These are phyloP conservation scores for Reutealis trisperma DNA, from an alignment of 345 rosid species.

Conservation along the genomic window DNA sequence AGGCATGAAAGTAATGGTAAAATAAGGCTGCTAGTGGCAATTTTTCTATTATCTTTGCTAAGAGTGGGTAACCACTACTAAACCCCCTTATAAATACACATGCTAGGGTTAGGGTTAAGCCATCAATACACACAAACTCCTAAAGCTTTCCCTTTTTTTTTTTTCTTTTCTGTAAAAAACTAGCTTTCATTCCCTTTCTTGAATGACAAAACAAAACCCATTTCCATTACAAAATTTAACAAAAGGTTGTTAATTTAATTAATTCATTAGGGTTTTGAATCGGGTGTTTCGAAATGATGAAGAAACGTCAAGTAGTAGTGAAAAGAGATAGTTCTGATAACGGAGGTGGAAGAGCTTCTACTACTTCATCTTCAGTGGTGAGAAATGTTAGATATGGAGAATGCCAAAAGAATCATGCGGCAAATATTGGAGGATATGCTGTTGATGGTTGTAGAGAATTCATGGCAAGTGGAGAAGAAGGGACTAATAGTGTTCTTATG, in stretches of 20 bases:
- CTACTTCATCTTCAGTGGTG: constrained; percentile 24
- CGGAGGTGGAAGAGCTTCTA: constrained; percentile 13
- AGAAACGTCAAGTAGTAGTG: constrained; percentile 29
- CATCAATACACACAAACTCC: constrained; percentile 34
- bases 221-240: background rate
- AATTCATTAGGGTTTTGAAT: background rate
- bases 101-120: constrained; percentile 65
- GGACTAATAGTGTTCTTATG: constrained; percentile 42
- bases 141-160: constrained; percentile 20
- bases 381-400: constrained; percentile 47
- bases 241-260: background rate
- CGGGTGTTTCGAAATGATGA: constrained; percentile 12
- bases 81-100: constrained; percentile 31
- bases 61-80: constrained; percentile 14
- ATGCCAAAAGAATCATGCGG: constrained; percentile 83
- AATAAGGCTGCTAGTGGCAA: constrained; percentile 30
- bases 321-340: constrained; percentile 9
- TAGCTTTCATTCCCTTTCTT: constrained; percentile 21
- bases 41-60: background rate
- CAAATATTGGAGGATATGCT: constrained; percentile 72
- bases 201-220: background rate
- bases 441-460: constrained; percentile 85
- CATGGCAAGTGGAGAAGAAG: constrained; percentile 61
- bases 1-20: constrained; percentile 40
- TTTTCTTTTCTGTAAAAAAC: background rate